Evolutionary conservation across 179 eudicot genomes (phyloP).

Genomic region (Sideroxylon spinosum): DNA sequence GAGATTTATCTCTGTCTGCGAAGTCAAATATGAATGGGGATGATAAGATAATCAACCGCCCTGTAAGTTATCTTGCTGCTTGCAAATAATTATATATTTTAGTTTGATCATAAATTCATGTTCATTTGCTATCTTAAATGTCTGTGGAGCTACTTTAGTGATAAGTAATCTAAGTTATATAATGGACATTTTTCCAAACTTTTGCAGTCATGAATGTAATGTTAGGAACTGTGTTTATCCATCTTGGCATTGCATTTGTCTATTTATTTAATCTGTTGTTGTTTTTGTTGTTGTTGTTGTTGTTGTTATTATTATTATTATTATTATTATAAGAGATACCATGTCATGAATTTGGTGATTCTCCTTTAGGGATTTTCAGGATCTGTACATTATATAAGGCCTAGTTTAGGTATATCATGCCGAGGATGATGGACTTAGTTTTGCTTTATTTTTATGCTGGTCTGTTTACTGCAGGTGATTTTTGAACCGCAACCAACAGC

Average conservation of each 20-base stretch:
- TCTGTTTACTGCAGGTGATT: conserved; percentile 48
- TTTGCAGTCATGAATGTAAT: background rate
- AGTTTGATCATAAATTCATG: background rate
- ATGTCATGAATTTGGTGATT: background rate
- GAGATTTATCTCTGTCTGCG: conserved; percentile 44
- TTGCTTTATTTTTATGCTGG: conserved; percentile 5
- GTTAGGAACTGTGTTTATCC: background rate
- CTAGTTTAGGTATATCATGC: background rate
- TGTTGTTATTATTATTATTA: no score
- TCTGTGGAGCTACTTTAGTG: background rate
- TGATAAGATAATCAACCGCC: conserved; percentile 47
- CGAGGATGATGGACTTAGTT: background rate
- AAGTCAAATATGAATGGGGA: conserved; percentile 49
- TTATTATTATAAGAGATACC: no score
- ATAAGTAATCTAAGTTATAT: background rate
- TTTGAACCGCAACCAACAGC: conserved; percentile 61
- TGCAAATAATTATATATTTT: background rate
- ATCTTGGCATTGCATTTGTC: background rate
- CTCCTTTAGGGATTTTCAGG: background rate
- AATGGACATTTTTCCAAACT: background rate
- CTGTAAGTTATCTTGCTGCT: conserved; percentile 48
- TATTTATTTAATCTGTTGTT: background rate
- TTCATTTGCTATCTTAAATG: background rate
- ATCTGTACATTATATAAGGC: background rate
- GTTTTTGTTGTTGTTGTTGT: no score